Conservation (phyloP, 106 monocot genomes). For the Vanilla planifolia region DNA sequence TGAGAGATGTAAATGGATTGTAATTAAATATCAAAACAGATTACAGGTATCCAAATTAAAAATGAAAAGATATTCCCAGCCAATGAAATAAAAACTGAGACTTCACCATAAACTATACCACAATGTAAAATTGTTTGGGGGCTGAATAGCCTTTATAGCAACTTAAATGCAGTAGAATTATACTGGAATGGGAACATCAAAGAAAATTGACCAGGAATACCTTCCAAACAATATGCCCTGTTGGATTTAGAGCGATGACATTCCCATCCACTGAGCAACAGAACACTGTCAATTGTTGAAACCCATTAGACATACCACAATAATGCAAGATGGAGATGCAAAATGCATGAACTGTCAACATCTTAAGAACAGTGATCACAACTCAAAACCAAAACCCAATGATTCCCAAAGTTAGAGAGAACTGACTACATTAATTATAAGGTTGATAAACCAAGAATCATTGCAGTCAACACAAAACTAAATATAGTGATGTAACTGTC, state of each 20-base stretch:
- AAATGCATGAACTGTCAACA: background rate
- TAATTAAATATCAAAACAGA: too few species aligned
- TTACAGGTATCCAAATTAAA: too few species aligned
- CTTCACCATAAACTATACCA: too few species aligned
- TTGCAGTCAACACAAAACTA: too few species aligned
- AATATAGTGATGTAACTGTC: too few species aligned
- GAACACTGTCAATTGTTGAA: constrained; percentile 42
- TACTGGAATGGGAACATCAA: background rate
- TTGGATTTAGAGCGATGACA: constrained; percentile 52
- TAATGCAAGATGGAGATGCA: background rate
- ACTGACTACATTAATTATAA: too few species aligned
- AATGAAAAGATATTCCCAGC: too few species aligned
- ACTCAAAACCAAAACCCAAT: background rate
- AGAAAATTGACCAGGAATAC: constrained; percentile 15
- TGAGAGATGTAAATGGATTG: too few species aligned
- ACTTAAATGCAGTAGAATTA: background rate
- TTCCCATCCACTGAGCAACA: constrained; percentile 76
- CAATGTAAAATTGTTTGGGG: too few species aligned
- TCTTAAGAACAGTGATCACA: background rate
- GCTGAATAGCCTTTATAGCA: background rate
- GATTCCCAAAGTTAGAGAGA: too few species aligned
- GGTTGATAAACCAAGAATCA: background rate
- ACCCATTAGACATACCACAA: background rate
- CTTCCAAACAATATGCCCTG: constrained; percentile 70
- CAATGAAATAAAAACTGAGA: too few species aligned